phyloP scores from a whole-genome alignment of 2,329 filamentous ascomycete genomes.

The Beauveria pseudobassiana region DNA sequence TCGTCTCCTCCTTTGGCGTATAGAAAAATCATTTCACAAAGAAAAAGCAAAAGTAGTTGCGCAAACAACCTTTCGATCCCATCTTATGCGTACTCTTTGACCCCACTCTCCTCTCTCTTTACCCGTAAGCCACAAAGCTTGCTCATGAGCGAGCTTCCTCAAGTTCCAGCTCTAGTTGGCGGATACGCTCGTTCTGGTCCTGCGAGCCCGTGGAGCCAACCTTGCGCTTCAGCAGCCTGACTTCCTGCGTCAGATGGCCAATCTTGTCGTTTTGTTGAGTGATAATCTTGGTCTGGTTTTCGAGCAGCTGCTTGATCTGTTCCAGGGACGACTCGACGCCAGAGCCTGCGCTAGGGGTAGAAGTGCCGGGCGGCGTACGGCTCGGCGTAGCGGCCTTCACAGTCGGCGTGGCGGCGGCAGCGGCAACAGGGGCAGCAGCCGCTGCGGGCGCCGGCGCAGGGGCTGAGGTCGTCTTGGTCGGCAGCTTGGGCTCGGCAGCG shows the following conservation, averaged over 20 bases:
- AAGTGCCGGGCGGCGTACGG: slow-evolving; percentile 22
- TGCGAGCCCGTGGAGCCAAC: slow-evolving; percentile 46
- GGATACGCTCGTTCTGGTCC: slow-evolving; percentile 61
- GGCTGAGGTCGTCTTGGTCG: slow-evolving; percentile 15
- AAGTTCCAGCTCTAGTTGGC: slow-evolving; percentile 60
- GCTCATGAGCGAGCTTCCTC: slow-evolving; percentile 53
- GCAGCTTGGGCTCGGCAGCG: slow-evolving; percentile 32
- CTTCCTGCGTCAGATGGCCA: slow-evolving; percentile 58
- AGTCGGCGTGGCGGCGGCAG: slow-evolving; percentile 11
- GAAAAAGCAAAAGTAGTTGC: neutral
- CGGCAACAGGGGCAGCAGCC: slow-evolving; percentile 12
- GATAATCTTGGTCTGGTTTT: slow-evolving; percentile 71
- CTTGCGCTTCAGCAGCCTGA: slow-evolving; percentile 74
- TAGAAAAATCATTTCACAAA: slow-evolving; percentile 4
- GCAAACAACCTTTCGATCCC: neutral
- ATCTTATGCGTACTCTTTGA: neutral
- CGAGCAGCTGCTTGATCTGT: slow-evolving; percentile 71
- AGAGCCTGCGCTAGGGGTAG: slow-evolving; percentile 22
- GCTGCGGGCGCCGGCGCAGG: slow-evolving; percentile 15
- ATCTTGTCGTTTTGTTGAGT: slow-evolving; percentile 72
- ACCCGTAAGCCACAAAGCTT: too few species aligned
- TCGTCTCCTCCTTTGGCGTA: neutral
- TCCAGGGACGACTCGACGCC: slow-evolving; percentile 57
- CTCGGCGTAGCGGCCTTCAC: slow-evolving; percentile 25
- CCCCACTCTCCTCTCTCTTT: neutral